These are phyloP conservation scores for Adenanthera pavonina DNA, from an alignment of 306 rosid genomes.

Conservation along the genomic window DNA sequence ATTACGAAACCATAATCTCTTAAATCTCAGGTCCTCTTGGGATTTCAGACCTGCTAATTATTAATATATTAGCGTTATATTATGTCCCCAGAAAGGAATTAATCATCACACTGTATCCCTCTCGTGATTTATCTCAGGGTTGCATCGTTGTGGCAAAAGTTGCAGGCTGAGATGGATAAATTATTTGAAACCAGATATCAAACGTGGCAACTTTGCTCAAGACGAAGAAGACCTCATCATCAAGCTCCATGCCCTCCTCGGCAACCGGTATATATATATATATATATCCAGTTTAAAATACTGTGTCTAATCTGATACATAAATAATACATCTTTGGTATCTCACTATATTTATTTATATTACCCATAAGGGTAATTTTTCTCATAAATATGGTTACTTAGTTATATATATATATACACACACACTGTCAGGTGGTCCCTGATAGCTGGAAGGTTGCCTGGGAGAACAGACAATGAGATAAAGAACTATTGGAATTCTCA, in stretches of 20 bases:
- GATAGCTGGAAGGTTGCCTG: slow-evolving; percentile 72
- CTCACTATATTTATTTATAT: background rate
- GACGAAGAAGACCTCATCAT: slow-evolving; percentile 84
- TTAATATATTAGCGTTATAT: too few species aligned
- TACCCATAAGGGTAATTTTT: background rate
- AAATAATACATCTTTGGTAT: background rate
- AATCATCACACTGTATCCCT: background rate
- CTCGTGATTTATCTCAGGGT: slow-evolving; percentile 43
- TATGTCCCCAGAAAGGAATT: background rate
- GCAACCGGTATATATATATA: slow-evolving; percentile 58
- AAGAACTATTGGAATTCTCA: slow-evolving; percentile 75
- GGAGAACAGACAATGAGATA: slow-evolving; percentile 69
- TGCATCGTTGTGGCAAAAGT: slow-evolving; percentile 80
- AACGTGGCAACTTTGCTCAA: slow-evolving; percentile 70
- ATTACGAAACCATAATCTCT: too few species aligned
- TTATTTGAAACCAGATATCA: slow-evolving; percentile 71
- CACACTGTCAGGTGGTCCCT: slow-evolving; percentile 62
- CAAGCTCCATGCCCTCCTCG: slow-evolving; percentile 82
- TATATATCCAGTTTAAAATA: background rate
- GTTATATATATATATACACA: slow-evolving; percentile 6
- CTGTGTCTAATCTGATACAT: background rate
- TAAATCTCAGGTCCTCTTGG: too few species aligned
- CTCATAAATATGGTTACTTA: background rate
- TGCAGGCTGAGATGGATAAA: slow-evolving; percentile 83
- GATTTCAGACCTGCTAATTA: too few species aligned